Percentiles rank a stretch among this genome's conserved stretches.
phyloP scores from a whole-genome alignment of 1,139 yeast genomes.

The Geotrichum australiense region DNA sequence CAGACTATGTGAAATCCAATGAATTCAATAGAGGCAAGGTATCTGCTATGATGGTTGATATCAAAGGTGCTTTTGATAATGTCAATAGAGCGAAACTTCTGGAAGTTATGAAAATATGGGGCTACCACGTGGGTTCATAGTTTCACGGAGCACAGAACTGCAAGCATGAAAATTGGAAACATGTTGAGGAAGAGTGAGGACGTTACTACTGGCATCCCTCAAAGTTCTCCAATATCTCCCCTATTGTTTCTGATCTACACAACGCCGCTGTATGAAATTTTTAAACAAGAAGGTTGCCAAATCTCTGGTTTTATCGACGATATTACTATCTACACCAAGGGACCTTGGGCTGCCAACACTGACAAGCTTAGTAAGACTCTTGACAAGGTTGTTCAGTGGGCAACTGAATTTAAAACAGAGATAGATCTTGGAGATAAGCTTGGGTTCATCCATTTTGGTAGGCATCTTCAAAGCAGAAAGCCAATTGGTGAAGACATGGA shows the following conservation, averaged over 20 bases:
- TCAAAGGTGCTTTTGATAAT: constrained; percentile 21
- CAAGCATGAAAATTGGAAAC: constrained; percentile 8
- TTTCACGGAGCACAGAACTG: constrained; percentile 9
- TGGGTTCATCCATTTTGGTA: constrained; percentile 5
- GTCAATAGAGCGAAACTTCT: constrained; percentile 17
- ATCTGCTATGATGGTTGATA: constrained; percentile 15
- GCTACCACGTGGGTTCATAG: constrained; percentile 12
- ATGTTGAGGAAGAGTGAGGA: not conserved
- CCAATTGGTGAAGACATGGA: too few relatives aligned
- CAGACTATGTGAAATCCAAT: not conserved
- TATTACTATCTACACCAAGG: constrained; percentile 17
- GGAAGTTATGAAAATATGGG: constrained; percentile 8
- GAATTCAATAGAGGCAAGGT: constrained; percentile 1
- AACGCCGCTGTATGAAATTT: constrained; percentile 15
- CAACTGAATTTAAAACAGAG: constrained; percentile 3
- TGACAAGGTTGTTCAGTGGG: constrained; percentile 12
- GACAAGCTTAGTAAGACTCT: constrained; percentile 4
- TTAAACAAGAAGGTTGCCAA: constrained; percentile 11
- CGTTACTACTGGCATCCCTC: constrained; percentile 24
- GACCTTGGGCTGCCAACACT: constrained; percentile 4
- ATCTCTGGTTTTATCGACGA: constrained; percentile 20
- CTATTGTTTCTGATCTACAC: constrained; percentile 20
- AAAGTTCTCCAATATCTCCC: constrained; percentile 23
- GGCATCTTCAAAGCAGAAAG: too few relatives aligned
- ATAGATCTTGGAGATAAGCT: constrained; percentile 16